Evolutionary conservation across 768 basidiomycete species (phyloP).

Genomic region (Pisolithus orientalis): DNA sequence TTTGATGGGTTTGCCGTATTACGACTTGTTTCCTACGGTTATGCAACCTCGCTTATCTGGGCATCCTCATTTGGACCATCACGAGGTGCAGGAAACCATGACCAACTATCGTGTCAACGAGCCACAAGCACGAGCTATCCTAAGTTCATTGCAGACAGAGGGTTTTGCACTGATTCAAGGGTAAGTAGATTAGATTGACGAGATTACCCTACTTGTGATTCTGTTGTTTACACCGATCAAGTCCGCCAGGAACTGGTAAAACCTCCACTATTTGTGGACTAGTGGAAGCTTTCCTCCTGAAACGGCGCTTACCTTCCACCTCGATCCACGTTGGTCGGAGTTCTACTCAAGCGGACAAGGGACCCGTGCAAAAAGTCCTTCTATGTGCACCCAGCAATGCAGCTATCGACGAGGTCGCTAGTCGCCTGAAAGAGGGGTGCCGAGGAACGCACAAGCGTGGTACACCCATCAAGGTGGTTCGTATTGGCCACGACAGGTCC

Average conservation of each 20-base stretch:
- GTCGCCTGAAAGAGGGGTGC: conserved; percentile 78
- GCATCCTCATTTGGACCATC: conserved; percentile 36
- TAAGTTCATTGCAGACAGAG: conserved; percentile 58
- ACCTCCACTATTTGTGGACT: conserved; percentile 96
- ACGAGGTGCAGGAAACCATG: conserved; percentile 64
- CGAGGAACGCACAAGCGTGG: conserved; percentile 48
- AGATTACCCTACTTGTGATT: background rate
- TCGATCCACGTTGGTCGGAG: conserved; percentile 44
- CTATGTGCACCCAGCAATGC: conserved; percentile 98
- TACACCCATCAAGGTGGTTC: conserved; percentile 73
- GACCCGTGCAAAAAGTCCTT: conserved; percentile 63
- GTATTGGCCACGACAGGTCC: conserved; percentile 73
- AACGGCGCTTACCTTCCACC: conserved; percentile 43
- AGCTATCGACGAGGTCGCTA: conserved; percentile 93
- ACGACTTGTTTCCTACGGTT: conserved; percentile 69
- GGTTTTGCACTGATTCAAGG: conserved; percentile 96
- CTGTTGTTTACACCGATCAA: conserved; percentile 24
- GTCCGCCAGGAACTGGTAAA: conserved; percentile 97
- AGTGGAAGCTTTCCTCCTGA: conserved; percentile 75
- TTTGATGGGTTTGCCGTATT: conserved; percentile 74
- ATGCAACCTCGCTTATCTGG: conserved; percentile 58
- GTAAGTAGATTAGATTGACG: conserved; percentile 36
- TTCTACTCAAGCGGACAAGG: conserved; percentile 34
- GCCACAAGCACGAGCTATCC: conserved; percentile 88
- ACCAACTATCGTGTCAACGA: conserved; percentile 72